A percentile compares a stretch with the other conserved stretches of the same genome.
These are phyloP conservation scores for Pinus tabuliformis DNA, from an alignment of 75 land plant species.

Conservation along the genomic window DNA sequence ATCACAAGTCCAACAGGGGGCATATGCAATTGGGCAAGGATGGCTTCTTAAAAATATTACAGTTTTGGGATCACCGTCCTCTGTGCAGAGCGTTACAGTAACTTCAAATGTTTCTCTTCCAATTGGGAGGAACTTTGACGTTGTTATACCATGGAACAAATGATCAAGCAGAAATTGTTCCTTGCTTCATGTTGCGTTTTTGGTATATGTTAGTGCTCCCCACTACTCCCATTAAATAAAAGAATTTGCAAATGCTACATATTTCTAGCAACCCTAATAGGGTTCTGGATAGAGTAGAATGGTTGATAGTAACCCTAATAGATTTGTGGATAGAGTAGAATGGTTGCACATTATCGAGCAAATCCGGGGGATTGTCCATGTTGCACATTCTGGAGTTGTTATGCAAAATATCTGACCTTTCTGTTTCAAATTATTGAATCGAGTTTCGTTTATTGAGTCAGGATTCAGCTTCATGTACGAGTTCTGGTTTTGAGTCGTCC, in stretches of 20 bases:
- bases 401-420: constrained; percentile 88
- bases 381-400: constrained; percentile 86
- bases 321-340: constrained; percentile 65
- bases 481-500: constrained; percentile 66
- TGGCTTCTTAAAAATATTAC: constrained; percentile 25
- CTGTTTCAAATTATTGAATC: constrained; percentile 73
- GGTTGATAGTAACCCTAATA: constrained; percentile 15
- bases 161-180: too few relatives aligned
- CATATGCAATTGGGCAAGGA: constrained; percentile 18
- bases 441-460: constrained; percentile 87
- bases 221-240: too few relatives aligned
- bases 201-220: too few relatives aligned
- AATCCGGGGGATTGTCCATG: constrained; percentile 75
- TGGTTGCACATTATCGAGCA: constrained; percentile 87
- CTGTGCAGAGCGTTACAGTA: neutral
- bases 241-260: too few relatives aligned
- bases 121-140: constrained; percentile 9
- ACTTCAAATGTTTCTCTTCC: constrained; percentile 5
- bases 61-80: constrained; percentile 22
- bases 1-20: constrained; percentile 16
- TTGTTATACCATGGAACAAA: neutral
- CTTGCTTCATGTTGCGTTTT: too few relatives aligned
- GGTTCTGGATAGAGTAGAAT: too few relatives aligned
- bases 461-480: constrained; percentile 81
- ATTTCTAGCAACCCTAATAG: neutral